A percentile compares a stretch with the other conserved stretches of the same genome.
Conservation (phyloP, 768 basidiomycete genomes). For the Phallus indusiatus region DNA sequence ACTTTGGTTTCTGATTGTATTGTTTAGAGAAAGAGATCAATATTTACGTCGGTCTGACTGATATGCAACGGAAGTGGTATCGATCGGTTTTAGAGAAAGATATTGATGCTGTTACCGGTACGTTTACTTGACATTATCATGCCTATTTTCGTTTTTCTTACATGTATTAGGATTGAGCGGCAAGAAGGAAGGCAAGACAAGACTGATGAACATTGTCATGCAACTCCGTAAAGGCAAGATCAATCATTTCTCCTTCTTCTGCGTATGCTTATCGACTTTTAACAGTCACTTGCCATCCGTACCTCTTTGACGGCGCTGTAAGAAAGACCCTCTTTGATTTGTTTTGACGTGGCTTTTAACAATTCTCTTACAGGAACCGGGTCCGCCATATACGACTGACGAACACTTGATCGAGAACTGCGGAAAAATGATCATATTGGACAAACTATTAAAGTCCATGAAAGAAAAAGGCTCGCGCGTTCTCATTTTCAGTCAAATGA, state of each 20-base stretch:
- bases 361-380: slow-evolving; percentile 60
- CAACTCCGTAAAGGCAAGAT: slow-evolving; percentile 36
- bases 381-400: slow-evolving; percentile 96
- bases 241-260: not conserved
- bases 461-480: slow-evolving; percentile 87
- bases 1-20: not conserved
- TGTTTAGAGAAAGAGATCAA: slow-evolving; percentile 94
- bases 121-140: slow-evolving; percentile 16
- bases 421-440: slow-evolving; percentile 96
- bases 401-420: slow-evolving; percentile 91
- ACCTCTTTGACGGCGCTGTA: slow-evolving; percentile 88
- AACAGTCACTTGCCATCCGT: slow-evolving; percentile 77
- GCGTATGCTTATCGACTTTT: slow-evolving; percentile 28
- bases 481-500: slow-evolving; percentile 99
- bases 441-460: slow-evolving; percentile 86
- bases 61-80: slow-evolving; percentile 99
- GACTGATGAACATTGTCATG: slow-evolving; percentile 99
- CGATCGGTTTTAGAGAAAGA: slow-evolving; percentile 93
- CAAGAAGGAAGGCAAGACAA: slow-evolving; percentile 97
- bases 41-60: slow-evolving; percentile 92
- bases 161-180: slow-evolving; percentile 65
- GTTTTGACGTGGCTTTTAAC: not conserved
- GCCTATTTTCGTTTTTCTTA: not conserved
- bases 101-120: slow-evolving; percentile 96
- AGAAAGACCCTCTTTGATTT: slow-evolving; percentile 15